Base-by-base conservation (phyloP, 2,329 filamentous ascomycete genomes). In the Talaromyces islandicus region DNA sequence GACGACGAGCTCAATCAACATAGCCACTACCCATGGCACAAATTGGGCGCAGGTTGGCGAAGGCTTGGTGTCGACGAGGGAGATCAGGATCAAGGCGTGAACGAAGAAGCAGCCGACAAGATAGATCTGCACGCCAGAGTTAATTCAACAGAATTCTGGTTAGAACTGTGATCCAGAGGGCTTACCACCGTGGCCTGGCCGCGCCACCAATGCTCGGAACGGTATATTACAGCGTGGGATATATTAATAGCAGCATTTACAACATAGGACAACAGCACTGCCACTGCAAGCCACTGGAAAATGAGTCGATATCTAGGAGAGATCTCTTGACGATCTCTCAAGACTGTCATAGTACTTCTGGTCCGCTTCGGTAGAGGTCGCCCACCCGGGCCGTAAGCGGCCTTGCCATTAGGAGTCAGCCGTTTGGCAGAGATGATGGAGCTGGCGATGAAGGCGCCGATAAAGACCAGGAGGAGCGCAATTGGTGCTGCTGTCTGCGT, bases 101-200 rank as follows among this genome's bases (percentile, higher is more conserved):
- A 94, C 86, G 80, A 96, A 96, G 65, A 92, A 89, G 51, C 90
- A 88, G 58, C 88, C 91, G 60, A 91, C 84, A 64, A 95, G 81
- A 74, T 95, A 96, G 70, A 96, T 88, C 92, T 96, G 61, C 48
- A 10, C 24, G 24, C 17, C 10, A 9, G 17, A 14, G 21, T 14
- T 27, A 52, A 52, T 52, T 27, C 48, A 52, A 29, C 25, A n/a
- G 4, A 11, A n/a, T 7, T 30, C 25, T 19, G 43, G 19, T 50
- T 50, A 35, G 29, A 48, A 9, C 21, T 52, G 17, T 35, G 46
- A 56, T 14, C 21, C 19, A 54, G 32, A 43, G 27, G 27, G 73
- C 88, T 72, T 85, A 92, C 90, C 77, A 89, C 87, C 59, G 84
- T 83, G 66, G 85, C 82, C 77, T 94, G 85, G 59, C 90, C 90